phyloP scores from a whole-genome alignment of 2,329 filamentous ascomycete species.

The Myotisia sp. region DNA sequence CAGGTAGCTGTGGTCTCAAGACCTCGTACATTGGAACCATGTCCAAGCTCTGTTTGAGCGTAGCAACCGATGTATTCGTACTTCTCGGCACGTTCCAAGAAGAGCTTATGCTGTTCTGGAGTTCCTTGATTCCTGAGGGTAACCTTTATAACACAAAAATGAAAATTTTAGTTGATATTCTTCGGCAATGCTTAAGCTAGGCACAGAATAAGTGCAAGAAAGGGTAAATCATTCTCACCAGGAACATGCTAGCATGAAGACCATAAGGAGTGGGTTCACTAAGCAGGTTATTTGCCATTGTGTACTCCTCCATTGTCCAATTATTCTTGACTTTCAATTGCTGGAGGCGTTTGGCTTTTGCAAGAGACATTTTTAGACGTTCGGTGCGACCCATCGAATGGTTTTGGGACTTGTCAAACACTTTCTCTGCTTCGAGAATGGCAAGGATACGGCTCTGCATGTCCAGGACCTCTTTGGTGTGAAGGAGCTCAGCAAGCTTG shows the following conservation, averaged over 20 bases:
- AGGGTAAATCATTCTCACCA: constrained; percentile 30
- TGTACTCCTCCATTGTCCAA: constrained; percentile 52
- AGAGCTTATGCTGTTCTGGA: constrained; percentile 58
- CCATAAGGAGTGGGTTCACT: constrained; percentile 61
- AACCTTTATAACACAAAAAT: constrained; percentile 29
- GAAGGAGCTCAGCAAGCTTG: constrained; percentile 53
- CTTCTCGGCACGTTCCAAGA: constrained; percentile 52
- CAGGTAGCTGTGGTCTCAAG: constrained; percentile 60
- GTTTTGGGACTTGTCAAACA: constrained; percentile 67
- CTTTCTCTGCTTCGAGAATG: constrained; percentile 51
- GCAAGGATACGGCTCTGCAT: constrained; percentile 46
- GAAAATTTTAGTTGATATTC: not conserved
- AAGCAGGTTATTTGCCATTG: constrained; percentile 52
- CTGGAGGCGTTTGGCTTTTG: constrained; percentile 54
- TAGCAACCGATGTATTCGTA: constrained; percentile 68
- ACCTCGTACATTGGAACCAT: constrained; percentile 62
- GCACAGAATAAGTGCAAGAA: not conserved
- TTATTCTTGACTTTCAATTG: constrained; percentile 52
- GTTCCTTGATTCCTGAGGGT: constrained; percentile 59
- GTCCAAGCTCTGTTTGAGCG: constrained; percentile 66
- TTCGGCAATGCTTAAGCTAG: too few species aligned
- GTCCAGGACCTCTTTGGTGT: constrained; percentile 50
- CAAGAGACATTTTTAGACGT: constrained; percentile 54
- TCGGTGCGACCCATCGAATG: constrained; percentile 59
- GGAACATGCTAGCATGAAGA: constrained; percentile 57